Evolutionary conservation across 768 basidiomycete genomes (phyloP).

Genomic region (Trametes sanguinea): DNA sequence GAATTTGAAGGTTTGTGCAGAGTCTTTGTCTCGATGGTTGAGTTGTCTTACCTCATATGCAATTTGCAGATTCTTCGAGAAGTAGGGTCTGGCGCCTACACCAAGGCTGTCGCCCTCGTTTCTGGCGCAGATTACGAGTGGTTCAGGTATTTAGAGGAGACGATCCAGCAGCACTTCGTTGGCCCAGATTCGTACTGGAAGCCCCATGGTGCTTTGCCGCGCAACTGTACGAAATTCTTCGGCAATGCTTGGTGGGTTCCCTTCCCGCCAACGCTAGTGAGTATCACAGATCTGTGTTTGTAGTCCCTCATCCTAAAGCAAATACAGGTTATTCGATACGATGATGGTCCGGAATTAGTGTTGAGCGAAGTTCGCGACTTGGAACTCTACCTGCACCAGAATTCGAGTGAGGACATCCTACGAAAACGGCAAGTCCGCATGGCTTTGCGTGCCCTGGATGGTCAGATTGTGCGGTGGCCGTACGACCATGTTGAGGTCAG

Average conservation of each 20-base stretch:
- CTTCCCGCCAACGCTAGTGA: conserved; percentile 71
- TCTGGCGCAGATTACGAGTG: conserved; percentile 50
- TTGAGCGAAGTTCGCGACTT: conserved; percentile 53
- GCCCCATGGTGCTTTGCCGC: conserved; percentile 31
- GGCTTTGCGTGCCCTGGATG: conserved; percentile 67
- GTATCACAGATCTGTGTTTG: conserved; percentile 19
- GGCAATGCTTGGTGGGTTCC: conserved; percentile 82
- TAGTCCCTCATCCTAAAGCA: background rate
- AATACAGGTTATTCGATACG: conserved; percentile 64
- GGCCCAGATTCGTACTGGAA: conserved; percentile 80
- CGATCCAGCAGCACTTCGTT: conserved; percentile 56
- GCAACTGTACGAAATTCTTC: conserved; percentile 54
- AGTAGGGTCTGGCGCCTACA: conserved; percentile 59
- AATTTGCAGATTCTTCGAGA: conserved; percentile 66
- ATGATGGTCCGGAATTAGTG: conserved; percentile 54
- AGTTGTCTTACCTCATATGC: background rate
- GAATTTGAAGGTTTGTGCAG: conserved; percentile 64
- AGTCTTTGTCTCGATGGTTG: background rate
- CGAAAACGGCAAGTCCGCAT: conserved; percentile 58
- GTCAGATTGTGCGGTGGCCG: conserved; percentile 61
- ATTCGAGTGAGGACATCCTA: conserved; percentile 50
- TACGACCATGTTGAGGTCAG: conserved; percentile 59
- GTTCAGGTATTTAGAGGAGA: conserved; percentile 48
- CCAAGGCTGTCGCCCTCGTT: conserved; percentile 48
- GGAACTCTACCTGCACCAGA: conserved; percentile 62